Base-by-base conservation (phyloP, 345 rosid genomes). In the Eucalyptus regnans region DNA sequence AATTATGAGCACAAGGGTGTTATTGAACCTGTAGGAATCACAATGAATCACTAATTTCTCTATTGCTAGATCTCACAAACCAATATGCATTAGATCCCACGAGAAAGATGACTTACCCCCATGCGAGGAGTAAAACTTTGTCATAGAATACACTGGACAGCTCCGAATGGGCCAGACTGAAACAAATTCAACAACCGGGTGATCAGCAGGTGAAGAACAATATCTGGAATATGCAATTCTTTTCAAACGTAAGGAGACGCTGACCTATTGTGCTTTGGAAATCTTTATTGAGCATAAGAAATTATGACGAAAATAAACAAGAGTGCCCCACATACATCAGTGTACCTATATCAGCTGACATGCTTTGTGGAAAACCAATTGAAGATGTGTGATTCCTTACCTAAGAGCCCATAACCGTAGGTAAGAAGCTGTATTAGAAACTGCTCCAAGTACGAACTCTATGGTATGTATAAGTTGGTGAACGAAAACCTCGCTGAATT, bases 371-470 rank as follows among this genome's bases (percentile, higher is more conserved):
- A 86, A 54, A 52, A 56, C 48, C 84, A 37, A 86, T 54, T 15
- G 50, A 49, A 56, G 48, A 22, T 29, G 41, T 6, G 27, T 37
- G 49, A 50, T 8, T 56, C 68, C 92, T 56, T 71, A 94, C 97
- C 96, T 95, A 60, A 95, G 96, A 49, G 97, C 96, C 97, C 97
- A 95, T 86, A 93, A 87, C 29, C 97, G 93, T 44, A 95, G 91
- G 89, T 93, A 93, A 16, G 96, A 95, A 68, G 97, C 97, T 58
- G 96, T 94, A 89, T 95, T 95, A 33, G 96, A 95, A 58, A 94
- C 96, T 43, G 96, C 96, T 88, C 97, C 95, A 29, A 94, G 95
- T 5, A 95, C 96, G 87, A 94, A 95, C 89, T 95, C 96, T 79
- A 94, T 95, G 22, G 96, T 94, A 68, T 95, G 96, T 87, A 95